Evolutionary conservation across 2,329 filamentous ascomycete species (phyloP).

Genomic region (Cladosporium sp.): DNA sequence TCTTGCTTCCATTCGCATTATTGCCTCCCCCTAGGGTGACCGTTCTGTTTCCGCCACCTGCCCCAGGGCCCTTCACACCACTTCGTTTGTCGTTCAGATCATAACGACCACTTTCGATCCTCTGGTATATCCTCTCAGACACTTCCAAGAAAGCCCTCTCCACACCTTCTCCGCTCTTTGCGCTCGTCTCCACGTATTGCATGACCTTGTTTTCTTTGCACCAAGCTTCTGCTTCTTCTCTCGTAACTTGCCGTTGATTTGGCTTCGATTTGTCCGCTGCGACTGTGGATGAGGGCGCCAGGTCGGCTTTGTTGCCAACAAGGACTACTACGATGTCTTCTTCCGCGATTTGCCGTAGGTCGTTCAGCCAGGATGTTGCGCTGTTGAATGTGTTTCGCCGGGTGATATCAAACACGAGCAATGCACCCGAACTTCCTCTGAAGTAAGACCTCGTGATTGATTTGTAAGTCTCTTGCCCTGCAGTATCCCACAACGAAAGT

Average conservation of each 20-base stretch:
- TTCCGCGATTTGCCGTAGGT: constrained; percentile 91
- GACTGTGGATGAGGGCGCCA: constrained; percentile 56
- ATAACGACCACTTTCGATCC: constrained; percentile 93
- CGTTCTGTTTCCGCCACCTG: constrained; percentile 44
- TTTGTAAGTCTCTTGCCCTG: constrained; percentile 96
- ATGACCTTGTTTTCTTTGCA: constrained; percentile 80
- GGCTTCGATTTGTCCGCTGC: constrained; percentile 34
- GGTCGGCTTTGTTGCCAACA: constrained; percentile 92
- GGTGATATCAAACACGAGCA: constrained; percentile 94
- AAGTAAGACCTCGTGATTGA: constrained; percentile 84
- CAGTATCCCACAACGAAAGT: constrained; percentile 91
- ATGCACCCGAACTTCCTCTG: constrained; percentile 72
- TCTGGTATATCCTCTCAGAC: constrained; percentile 92
- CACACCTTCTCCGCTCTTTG: constrained; percentile 92
- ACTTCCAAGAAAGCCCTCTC: constrained; percentile 92
- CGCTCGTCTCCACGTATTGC: constrained; percentile 93
- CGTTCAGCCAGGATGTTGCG: constrained; percentile 89
- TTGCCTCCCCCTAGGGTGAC: constrained; percentile 40
- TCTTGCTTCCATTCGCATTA: constrained; percentile 7
- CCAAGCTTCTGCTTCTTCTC: constrained; percentile 86
- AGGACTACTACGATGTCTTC: constrained; percentile 92
- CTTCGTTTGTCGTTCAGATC: constrained; percentile 90
- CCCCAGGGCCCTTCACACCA: constrained; percentile 75
- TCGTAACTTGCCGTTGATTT: constrained; percentile 76
- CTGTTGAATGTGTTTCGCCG: constrained; percentile 81